Conservation (phyloP, 2,329 filamentous ascomycete species). For the Arthrinium puccinioides region DNA sequence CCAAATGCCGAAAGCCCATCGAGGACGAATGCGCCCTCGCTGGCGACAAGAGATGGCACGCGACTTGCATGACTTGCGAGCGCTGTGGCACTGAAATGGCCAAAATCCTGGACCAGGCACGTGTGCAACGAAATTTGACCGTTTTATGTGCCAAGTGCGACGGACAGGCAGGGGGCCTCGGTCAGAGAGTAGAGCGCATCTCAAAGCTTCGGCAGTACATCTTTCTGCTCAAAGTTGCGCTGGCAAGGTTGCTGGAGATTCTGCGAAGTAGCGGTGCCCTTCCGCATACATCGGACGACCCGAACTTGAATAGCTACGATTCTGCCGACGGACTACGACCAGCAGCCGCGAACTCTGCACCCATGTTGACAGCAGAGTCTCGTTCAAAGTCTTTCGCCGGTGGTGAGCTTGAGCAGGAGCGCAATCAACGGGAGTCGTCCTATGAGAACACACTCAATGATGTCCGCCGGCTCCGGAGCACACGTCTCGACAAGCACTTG, state of each 20-base stretch:
- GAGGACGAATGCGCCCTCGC: constrained; percentile 85
- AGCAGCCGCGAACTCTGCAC: constrained; percentile 39
- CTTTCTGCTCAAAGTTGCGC: constrained; percentile 82
- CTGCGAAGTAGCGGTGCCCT: constrained; percentile 77
- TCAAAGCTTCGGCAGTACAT: constrained; percentile 91
- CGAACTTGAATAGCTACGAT: constrained; percentile 59
- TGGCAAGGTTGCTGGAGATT: constrained; percentile 82
- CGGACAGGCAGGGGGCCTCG: constrained; percentile 34
- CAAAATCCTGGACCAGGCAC: constrained; percentile 59
- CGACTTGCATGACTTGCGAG: constrained; percentile 72
- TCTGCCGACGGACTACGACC: constrained; percentile 56
- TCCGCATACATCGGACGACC: constrained; percentile 67
- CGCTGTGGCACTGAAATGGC: constrained; percentile 60
- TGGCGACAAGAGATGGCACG: constrained; percentile 75
- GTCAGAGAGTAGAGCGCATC: constrained; percentile 59
- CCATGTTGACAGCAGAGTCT: constrained; percentile 55
- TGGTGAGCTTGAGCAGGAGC: constrained; percentile 49
- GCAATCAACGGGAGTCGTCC: constrained; percentile 60
- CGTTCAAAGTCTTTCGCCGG: constrained; percentile 68
- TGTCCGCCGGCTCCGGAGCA: constrained; percentile 84
- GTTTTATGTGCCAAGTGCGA: constrained; percentile 67
- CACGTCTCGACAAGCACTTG: constrained; percentile 86
- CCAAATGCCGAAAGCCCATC: constrained; percentile 74
- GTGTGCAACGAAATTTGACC: constrained; percentile 62
- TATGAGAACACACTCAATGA: constrained; percentile 97